Evolutionary conservation across 2,329 filamentous ascomycete species (phyloP).

Genomic region (Pseudopithomyces chartarum): DNA sequence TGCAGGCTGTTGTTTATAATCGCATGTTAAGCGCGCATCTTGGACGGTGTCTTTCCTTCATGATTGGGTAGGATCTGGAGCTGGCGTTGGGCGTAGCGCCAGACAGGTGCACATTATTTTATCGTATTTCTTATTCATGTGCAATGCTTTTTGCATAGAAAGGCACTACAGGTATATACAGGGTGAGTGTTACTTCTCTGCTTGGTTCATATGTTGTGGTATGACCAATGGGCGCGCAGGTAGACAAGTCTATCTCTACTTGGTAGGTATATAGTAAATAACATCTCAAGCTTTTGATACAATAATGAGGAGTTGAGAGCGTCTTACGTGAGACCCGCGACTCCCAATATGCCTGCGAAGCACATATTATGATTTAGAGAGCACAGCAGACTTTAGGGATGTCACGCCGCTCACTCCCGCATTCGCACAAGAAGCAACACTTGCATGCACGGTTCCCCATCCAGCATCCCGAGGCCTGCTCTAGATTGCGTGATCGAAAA

Average conservation of each 20-base stretch:
- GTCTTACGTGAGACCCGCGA: no score
- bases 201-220: neutral
- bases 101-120: neutral
- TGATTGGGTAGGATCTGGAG: neutral
- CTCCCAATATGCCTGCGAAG: no score
- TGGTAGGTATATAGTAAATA: neutral
- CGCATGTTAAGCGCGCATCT: slow-evolving; percentile 8
- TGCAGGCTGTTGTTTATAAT: slow-evolving; percentile 1
- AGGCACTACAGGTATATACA: neutral
- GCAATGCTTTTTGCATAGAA: neutral
- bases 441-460: no score
- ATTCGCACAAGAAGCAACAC: no score
- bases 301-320: no score
- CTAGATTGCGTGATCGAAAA: no score
- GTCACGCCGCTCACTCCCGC: no score
- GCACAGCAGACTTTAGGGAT: no score
- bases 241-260: no score
- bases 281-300: no score
- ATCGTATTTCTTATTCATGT: neutral
- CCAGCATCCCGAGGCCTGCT: no score
- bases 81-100: neutral
- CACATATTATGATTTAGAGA: no score
- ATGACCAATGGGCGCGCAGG: neutral
- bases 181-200: neutral
- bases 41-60: neutral